A percentile compares a stretch with the other conserved stretches of the same genome.
phyloP scores from a whole-genome alignment of 75 land plant genomes.

The Adiantum capillusveneris region DNA sequence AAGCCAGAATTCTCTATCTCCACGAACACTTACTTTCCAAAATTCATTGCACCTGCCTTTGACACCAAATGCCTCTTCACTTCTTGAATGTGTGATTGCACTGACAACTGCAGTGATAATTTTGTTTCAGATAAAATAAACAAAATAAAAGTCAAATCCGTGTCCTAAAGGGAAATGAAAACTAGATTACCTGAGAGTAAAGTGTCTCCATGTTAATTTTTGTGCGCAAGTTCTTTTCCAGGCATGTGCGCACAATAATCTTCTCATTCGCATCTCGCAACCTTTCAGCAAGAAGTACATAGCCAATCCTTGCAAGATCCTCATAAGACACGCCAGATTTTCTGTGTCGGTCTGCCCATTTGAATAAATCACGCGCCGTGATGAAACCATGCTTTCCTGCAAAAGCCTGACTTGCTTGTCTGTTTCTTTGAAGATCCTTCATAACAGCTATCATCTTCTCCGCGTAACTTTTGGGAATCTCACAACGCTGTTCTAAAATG shows the following conservation, averaged over 20 bases:
- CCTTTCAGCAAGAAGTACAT: slow-evolving; percentile 79
- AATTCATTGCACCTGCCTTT: not conserved
- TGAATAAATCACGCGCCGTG: slow-evolving; percentile 89
- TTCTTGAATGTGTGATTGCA: not conserved
- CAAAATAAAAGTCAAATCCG: not conserved
- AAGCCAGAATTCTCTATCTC: too few species aligned
- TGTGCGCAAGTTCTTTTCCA: slow-evolving; percentile 61
- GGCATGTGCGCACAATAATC: slow-evolving; percentile 44
- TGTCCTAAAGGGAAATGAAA: not conserved
- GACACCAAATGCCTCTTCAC: not conserved
- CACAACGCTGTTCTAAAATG: slow-evolving; percentile 72
- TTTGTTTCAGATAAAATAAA: not conserved
- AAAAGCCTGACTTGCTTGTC: slow-evolving; percentile 90
- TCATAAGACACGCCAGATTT: slow-evolving; percentile 56
- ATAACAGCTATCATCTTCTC: slow-evolving; percentile 89
- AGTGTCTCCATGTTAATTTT: slow-evolving; percentile 44
- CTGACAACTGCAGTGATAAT: not conserved
- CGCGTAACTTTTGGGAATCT: slow-evolving; percentile 77
- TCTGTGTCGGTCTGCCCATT: slow-evolving; percentile 87
- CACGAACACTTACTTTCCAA: too few species aligned
- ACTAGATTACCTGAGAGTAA: too few species aligned
- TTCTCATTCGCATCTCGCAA: slow-evolving; percentile 71
- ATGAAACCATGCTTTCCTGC: slow-evolving; percentile 99
- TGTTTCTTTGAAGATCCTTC: slow-evolving; percentile 82
- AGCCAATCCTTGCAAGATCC: slow-evolving; percentile 86